phyloP scores from a whole-genome alignment of 148 eudicot genomes.

The Chenopodium formosanum region DNA sequence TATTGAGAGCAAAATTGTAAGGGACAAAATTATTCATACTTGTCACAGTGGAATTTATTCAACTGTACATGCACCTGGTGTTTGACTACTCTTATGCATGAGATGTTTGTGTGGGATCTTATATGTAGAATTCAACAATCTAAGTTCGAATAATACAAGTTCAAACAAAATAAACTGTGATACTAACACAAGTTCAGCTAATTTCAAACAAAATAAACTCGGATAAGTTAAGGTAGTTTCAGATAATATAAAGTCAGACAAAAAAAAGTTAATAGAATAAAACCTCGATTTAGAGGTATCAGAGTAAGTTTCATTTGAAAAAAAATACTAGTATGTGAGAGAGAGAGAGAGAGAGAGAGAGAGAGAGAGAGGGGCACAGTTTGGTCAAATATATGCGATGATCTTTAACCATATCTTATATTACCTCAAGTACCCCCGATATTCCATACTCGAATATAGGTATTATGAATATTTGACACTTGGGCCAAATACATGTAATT shows the following conservation, averaged over 20 bases:
- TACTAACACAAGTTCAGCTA: no score
- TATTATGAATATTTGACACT: background rate
- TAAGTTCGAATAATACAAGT: no score
- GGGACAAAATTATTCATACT: conserved; percentile 15
- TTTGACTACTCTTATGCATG: background rate
- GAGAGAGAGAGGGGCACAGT: no score
- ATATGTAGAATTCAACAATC: background rate
- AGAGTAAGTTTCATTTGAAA: background rate
- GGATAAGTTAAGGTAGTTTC: no score
- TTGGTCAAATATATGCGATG: background rate
- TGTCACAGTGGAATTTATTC: background rate
- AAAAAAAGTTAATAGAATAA: no score
- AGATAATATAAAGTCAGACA: no score
- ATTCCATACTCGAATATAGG: background rate
- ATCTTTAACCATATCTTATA: background rate
- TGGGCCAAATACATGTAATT: background rate
- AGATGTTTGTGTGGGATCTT: background rate
- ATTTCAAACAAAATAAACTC: no score
- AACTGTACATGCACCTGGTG: background rate
- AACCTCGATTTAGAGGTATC: background rate
- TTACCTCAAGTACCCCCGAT: background rate
- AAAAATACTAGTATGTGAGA: no score
- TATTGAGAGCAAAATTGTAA: conserved; percentile 94
- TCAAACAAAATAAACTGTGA: no score
- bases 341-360: no score